Percentiles rank a stretch among this genome's conserved stretches.
phyloP scores from a whole-genome alignment of 495 filamentous ascomycete species.

The Xylona heveae region DNA sequence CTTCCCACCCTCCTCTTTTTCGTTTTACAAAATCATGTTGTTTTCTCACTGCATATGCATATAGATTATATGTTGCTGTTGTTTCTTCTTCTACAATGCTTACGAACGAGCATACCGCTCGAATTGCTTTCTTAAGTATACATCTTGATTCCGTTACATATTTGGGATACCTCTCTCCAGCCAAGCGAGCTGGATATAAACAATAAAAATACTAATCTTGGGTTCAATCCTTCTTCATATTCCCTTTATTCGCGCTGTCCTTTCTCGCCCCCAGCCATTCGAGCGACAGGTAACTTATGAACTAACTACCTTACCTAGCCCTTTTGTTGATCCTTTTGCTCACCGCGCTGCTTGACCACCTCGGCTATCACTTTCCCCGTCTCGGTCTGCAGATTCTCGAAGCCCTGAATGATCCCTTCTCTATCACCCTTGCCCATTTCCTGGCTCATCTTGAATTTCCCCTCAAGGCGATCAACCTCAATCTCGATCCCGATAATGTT shows the following conservation, averaged over 20 bases:
- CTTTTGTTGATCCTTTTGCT: constrained; percentile 10
- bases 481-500: constrained; percentile 33
- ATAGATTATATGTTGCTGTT: too few species aligned
- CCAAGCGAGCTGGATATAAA: too few species aligned
- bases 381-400: constrained; percentile 22
- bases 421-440: constrained; percentile 25
- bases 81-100: too few species aligned
- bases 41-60: too few species aligned
- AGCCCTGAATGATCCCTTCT: constrained; percentile 26
- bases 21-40: too few species aligned
- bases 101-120: too few species aligned
- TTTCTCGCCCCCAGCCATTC: background rate
- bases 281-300: too few species aligned
- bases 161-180: too few species aligned
- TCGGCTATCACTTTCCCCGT: constrained; percentile 18
- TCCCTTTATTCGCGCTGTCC: background rate
- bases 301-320: background rate
- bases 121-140: too few species aligned
- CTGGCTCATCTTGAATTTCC: constrained; percentile 38
- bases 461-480: constrained; percentile 22
- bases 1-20: too few species aligned
- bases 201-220: too few species aligned
- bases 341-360: constrained; percentile 22
- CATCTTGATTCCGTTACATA: too few species aligned
- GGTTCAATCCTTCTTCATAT: background rate